Conservation (phyloP, 2,329 filamentous ascomycete genomes). For the Aspergillus arachidicola region DNA sequence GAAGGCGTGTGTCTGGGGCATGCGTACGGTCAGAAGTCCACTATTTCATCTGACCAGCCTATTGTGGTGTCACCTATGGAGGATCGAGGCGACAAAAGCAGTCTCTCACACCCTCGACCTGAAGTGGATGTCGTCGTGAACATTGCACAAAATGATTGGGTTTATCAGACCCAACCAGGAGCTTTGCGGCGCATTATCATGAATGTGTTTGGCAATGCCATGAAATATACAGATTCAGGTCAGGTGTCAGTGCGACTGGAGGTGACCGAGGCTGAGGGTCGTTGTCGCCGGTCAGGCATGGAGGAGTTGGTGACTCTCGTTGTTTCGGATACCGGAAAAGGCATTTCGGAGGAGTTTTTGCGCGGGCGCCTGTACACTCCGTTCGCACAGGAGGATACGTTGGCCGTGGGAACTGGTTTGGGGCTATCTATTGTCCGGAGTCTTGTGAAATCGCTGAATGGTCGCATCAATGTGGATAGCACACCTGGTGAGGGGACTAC, state of each 20-base stretch:
- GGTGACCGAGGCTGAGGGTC: constrained; percentile 31
- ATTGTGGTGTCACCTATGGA: constrained; percentile 22
- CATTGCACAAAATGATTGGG: constrained; percentile 55
- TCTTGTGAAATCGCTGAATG: constrained; percentile 63
- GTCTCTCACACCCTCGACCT: constrained; percentile 14
- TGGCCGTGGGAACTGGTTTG: constrained; percentile 55
- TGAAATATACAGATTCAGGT: constrained; percentile 63
- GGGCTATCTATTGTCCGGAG: constrained; percentile 66
- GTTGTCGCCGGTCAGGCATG: constrained; percentile 32
- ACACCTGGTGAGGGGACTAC: constrained; percentile 58
- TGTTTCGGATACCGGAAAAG: constrained; percentile 66
- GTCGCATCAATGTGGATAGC: constrained; percentile 60
- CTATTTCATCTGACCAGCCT: constrained; percentile 26
- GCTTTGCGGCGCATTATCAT: constrained; percentile 59
- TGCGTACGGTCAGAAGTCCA: constrained; percentile 38
- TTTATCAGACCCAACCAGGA: constrained; percentile 59
- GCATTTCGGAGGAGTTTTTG: constrained; percentile 66
- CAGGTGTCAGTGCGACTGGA: constrained; percentile 51
- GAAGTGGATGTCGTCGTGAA: constrained; percentile 55
- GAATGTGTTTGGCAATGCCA: constrained; percentile 64
- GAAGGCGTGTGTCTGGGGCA: constrained; percentile 59
- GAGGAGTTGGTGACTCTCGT: constrained; percentile 45
- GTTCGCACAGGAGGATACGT: constrained; percentile 61
- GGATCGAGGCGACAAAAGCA: not conserved
- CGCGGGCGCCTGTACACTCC: constrained; percentile 62